phyloP scores from a whole-genome alignment of 1,284 basidiomycete species.

The Cutaneotrichosporon sp. region DNA sequence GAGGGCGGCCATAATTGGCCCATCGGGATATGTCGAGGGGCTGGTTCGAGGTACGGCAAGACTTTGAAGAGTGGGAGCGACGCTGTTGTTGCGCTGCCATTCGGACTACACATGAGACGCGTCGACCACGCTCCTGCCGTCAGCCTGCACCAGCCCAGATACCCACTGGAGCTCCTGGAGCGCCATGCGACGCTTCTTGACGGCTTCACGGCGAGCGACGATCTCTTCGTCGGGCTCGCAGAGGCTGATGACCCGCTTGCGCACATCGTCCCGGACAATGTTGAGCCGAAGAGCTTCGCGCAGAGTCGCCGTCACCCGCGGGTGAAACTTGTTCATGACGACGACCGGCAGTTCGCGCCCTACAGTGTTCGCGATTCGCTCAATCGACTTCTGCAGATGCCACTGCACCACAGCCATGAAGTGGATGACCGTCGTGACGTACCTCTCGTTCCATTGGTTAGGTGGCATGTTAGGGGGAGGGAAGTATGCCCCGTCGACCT shows the following conservation, averaged over 20 bases:
- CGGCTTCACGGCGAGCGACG: constrained; percentile 12
- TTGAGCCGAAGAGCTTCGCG: constrained; percentile 23
- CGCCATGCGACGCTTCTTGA: constrained; percentile 3
- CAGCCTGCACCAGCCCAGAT: neutral
- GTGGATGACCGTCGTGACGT: neutral
- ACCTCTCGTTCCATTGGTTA: constrained; percentile 8
- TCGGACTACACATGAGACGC: no score
- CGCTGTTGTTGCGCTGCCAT: no score
- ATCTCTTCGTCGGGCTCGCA: constrained; percentile 23
- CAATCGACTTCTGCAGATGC: neutral
- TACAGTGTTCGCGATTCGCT: neutral
- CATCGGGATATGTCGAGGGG: no score
- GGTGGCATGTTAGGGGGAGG: neutral
- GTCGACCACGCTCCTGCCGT: constrained; percentile 6
- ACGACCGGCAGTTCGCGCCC: constrained; percentile 9
- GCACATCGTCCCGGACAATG: constrained; percentile 8
- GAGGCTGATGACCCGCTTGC: constrained; percentile 10
- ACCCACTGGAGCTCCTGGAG: constrained; percentile 9
- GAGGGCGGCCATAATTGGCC: no score
- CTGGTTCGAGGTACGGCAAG: no score
- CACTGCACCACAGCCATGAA: neutral
- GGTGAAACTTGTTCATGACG: constrained; percentile 12
- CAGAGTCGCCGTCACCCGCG: constrained; percentile 11
- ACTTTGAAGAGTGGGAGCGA: no score
- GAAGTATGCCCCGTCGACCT: no score